Base-by-base conservation (phyloP, 2,329 filamentous ascomycete genomes). In the Raffaelea arxii region DNA sequence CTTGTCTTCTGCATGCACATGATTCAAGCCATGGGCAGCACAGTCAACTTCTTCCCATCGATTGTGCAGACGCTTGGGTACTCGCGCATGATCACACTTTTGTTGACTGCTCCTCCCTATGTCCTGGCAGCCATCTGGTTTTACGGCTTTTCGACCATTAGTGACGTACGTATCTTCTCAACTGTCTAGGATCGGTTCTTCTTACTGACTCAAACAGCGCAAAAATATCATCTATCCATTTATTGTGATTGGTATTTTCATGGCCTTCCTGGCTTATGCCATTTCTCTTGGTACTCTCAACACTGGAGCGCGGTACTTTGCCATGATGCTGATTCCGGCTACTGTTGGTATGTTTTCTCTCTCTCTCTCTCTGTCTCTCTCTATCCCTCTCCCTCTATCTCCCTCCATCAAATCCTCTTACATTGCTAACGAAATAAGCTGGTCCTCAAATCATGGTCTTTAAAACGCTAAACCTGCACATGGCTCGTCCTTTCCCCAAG, bases 31-130 rank as follows among this genome's bases (percentile, higher is more conserved):
- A 57, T 3, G 66, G 65, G 53, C 55, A 65, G 21, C 22, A 62
- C 62, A 27, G 56, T 58, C 23, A 55, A 57, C 43, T 56, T 51
- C 47, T 59, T 55, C 47, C 52, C 58, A 2, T 62, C 61, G 0
- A 55, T 65, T 4, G 58, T 65, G 21, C 51, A 49, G 3, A 57
- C 61, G 0, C 55, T 65, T 11, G 54, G 57, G 9, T 65, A 59
- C 43, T 53, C 51, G 43, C 51, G 56, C 51, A 70, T 64, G 2
- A 57, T 66, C 46, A 70, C 61, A 5, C 54, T 73, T 5, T 59
- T 73, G 6, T 61, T 73, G 5, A 73, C 69, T 0, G 65, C 64
- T 3, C 69, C 69, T 0, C 69, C 69, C 1, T 72, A 71, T 37
- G 58, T 69, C 11, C 58, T 69, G 4, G 65, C 65, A 0, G 64